A percentile compares a stretch with the other conserved stretches of the same genome.
These are phyloP conservation scores for Amanita jacksonii DNA, from an alignment of 768 basidiomycete species.

Conservation along the genomic window DNA sequence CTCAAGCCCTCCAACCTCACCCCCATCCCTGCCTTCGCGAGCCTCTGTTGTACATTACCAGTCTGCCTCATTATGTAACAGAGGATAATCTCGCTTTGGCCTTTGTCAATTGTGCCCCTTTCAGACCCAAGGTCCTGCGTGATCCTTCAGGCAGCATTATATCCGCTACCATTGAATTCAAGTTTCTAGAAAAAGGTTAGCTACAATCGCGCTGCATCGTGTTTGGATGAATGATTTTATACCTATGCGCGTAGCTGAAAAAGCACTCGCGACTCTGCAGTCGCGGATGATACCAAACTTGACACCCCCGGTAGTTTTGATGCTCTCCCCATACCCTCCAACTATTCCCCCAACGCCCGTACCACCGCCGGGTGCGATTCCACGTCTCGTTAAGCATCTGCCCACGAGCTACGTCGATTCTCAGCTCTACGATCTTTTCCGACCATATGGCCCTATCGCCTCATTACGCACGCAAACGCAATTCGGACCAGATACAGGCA, in stretches of 20 bases:
- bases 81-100: slow-evolving; percentile 72
- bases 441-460: slow-evolving; percentile 76
- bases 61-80: slow-evolving; percentile 59
- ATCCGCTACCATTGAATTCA: slow-evolving; percentile 78
- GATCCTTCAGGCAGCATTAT: slow-evolving; percentile 43
- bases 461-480: slow-evolving; percentile 66
- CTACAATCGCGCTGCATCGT: slow-evolving; percentile 7
- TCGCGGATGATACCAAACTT: slow-evolving; percentile 59
- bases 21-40: slow-evolving; percentile 82
- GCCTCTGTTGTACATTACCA: slow-evolving; percentile 73
- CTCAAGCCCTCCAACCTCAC: slow-evolving; percentile 26
- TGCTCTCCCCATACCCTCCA: slow-evolving; percentile 78
- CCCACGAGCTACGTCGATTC: slow-evolving; percentile 59
- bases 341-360: slow-evolving; percentile 67
- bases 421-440: slow-evolving; percentile 76
- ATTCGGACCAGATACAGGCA: slow-evolving; percentile 68
- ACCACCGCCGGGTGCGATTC: slow-evolving; percentile 66
- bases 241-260: slow-evolving; percentile 52
- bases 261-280: slow-evolving; percentile 79
- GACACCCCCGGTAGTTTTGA: slow-evolving; percentile 48
- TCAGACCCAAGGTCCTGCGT: slow-evolving; percentile 67
- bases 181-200: slow-evolving; percentile 70
- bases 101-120: slow-evolving; percentile 68
- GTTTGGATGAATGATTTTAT: not conserved
- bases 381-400: slow-evolving; percentile 80